Evolutionary conservation across 2,329 filamentous ascomycete genomes (phyloP), one percentile per base, ranked within the genome.

Genomic region (Aureobasidium vineae): DNA sequence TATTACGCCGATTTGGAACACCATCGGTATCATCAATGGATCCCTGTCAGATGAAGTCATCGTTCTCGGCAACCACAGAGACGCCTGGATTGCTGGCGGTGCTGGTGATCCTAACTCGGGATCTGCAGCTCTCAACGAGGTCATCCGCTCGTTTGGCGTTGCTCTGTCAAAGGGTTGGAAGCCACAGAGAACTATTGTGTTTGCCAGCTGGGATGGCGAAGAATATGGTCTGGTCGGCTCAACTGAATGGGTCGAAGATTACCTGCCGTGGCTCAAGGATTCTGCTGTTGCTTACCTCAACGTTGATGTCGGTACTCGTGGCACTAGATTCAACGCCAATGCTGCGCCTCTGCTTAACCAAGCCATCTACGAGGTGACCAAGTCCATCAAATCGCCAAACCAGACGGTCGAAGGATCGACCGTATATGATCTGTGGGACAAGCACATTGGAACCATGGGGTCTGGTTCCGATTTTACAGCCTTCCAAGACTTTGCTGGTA

Each of bases 221-320:
- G 92, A 97, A 77, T 96, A 97, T 70, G 91, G 90, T 0, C 83
- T 97, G 5, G 77, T 97, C 16, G 93, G 93, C 5, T 92, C 88
- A 63, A 96, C 93, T 0, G 93, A 97, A 74, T 97, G 92, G 92
- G 91, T 97, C 0, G 92, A 97, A 74, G 91, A 97, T 70, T 91
- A 91, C 72, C 78, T 96, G 0, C 89, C 90, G 0, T 96, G 92
- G 92, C 84, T 97, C 15, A 83, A 84, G 2, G 82, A 83, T 4
- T 83, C 89, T 47, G 89, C 88, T 66, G 85, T 97, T 19, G 91
- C 91, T 11, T 96, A 96, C 73, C 78, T 97, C 69, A 96, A 97
- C 75, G 86, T 96, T 66, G 93, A 97, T 71, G 87, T 92, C 6
- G 90, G 88, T 36, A 84, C 88, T 3, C 75, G 81, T 5, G 90